phyloP scores from a whole-genome alignment of 495 filamentous ascomycete genomes.

The Schizothecium vesticola region DNA sequence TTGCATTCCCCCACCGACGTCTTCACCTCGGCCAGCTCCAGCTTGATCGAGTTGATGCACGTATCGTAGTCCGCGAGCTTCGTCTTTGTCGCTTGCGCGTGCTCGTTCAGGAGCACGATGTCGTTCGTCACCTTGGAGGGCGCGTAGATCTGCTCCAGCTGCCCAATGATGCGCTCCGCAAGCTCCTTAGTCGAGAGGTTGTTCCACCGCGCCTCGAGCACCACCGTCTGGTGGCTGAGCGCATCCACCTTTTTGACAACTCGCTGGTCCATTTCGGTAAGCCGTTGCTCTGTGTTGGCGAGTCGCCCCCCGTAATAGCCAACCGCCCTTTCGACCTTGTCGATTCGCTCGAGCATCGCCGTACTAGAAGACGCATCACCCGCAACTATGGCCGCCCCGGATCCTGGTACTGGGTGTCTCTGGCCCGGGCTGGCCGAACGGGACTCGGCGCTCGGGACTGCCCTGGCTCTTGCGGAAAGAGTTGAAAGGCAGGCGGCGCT shows the following conservation, averaged over 20 bases:
- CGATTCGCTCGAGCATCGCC: not conserved
- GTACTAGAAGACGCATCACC: too few species aligned
- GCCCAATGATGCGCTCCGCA: slow-evolving; percentile 21
- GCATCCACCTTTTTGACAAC: not conserved
- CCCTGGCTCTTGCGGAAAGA: not conserved
- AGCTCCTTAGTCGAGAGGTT: slow-evolving; percentile 27
- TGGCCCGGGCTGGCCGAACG: not conserved
- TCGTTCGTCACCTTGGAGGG: slow-evolving; percentile 2
- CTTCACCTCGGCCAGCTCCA: not conserved
- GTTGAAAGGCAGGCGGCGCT: not conserved
- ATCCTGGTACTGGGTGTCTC: not conserved
- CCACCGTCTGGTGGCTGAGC: slow-evolving; percentile 1
- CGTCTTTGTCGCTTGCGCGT: not conserved
- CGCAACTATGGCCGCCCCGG: too few species aligned
- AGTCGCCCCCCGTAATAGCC: too few species aligned
- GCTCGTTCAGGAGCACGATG: not conserved
- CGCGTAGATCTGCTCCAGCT: slow-evolving; percentile 21
- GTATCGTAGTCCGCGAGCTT: not conserved
- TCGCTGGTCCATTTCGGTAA: not conserved
- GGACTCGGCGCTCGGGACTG: not conserved
- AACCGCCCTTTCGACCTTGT: not conserved
- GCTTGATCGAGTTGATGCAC: not conserved
- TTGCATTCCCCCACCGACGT: not conserved
- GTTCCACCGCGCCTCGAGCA: slow-evolving; percentile 21
- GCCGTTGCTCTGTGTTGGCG: too few species aligned